Conservation (phyloP, 352 stramenopile species). For the Albugo candida region DNA sequence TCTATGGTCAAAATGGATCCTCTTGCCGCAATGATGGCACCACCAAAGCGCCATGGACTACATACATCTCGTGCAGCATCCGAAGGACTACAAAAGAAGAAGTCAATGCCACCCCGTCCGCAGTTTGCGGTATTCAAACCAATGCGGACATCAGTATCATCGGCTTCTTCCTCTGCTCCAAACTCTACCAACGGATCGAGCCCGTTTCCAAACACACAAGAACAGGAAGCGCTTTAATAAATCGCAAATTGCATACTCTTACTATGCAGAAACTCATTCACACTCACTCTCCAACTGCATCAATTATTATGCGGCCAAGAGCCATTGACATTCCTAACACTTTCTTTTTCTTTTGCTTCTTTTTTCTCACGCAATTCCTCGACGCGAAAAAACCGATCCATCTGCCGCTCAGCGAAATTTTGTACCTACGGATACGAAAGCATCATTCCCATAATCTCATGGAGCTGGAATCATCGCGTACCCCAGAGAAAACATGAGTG, state of each 20-base stretch:
- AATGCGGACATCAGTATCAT: constrained; percentile 10
- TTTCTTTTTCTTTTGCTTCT: background rate
- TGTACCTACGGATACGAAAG: constrained; percentile 21
- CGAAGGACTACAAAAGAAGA: constrained; percentile 9
- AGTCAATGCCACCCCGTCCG: constrained; percentile 25
- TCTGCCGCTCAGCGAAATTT: constrained; percentile 53
- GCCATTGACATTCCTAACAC: constrained; percentile 1
- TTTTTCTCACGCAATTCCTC: constrained; percentile 29
- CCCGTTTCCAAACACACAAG: no score
- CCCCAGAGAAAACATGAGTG: constrained; percentile 44
- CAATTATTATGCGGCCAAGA: no score
- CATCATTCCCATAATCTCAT: background rate
- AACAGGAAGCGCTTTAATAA: no score
- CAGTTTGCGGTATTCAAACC: constrained; percentile 81
- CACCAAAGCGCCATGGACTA: constrained; percentile 21
- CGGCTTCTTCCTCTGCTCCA: no score
- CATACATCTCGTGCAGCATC: constrained; percentile 17
- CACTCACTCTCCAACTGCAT: no score
- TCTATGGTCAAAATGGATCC: constrained; percentile 70
- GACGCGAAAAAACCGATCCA: constrained; percentile 78
- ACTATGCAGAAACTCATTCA: no score
- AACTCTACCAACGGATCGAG: no score
- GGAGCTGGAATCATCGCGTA: constrained; percentile 11
- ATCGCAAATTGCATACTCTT: no score
- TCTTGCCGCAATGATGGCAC: constrained; percentile 73